Conservation (phyloP, 2,329 filamentous ascomycete genomes). For the Dactylellina cionopaga region DNA sequence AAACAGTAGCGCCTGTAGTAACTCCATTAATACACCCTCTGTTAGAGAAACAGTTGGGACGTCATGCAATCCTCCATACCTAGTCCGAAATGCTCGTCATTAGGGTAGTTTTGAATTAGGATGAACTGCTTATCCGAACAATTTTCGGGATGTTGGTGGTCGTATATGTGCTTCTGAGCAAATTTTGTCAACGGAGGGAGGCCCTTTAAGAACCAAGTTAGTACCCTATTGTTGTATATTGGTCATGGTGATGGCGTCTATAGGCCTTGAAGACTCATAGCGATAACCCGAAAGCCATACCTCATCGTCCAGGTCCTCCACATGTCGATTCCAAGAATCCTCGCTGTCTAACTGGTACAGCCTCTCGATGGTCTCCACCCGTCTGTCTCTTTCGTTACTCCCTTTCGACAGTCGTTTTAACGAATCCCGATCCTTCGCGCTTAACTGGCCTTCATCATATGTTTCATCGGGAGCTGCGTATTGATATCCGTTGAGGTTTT, state of each 20-base stretch:
- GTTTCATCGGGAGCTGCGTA: constrained; percentile 42
- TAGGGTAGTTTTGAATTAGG: constrained; percentile 53
- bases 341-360: constrained; percentile 33
- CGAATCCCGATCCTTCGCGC: constrained; percentile 18
- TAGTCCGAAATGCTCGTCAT: constrained; percentile 54
- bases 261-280: too few species aligned
- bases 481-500: constrained; percentile 39
- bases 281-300: constrained; percentile 9
- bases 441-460: constrained; percentile 26
- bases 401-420: constrained; percentile 24
- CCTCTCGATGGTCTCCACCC: constrained; percentile 28
- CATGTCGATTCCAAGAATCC: constrained; percentile 39
- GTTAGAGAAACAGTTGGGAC: not conserved
- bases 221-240: not conserved
- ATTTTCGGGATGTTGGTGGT: constrained; percentile 52
- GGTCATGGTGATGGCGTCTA: not conserved
- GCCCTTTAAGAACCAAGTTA: constrained; percentile 31
- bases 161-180: constrained; percentile 49
- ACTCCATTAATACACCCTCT: not conserved
- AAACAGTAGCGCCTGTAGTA: constrained; percentile 36
- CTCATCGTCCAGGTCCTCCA: constrained; percentile 42
- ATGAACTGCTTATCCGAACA: constrained; percentile 51
- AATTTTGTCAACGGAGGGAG: constrained; percentile 55
- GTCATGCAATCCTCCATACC: constrained; percentile 12
- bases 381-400: constrained; percentile 17